Evolutionary conservation across 176 grass and related monocot species (phyloP).

Genomic region (Aegilops sharonensis): DNA sequence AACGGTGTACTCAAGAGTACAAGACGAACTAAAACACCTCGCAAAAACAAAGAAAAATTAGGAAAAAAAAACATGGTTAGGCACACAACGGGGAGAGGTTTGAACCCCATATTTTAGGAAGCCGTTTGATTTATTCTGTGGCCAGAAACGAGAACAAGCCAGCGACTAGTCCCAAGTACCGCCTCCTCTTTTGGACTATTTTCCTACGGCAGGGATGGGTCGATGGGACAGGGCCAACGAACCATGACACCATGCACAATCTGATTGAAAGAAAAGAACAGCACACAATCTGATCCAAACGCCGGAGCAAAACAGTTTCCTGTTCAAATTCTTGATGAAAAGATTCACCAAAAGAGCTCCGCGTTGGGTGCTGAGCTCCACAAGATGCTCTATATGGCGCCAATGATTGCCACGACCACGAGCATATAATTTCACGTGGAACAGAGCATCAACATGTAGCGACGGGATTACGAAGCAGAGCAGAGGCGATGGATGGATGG

Average conservation of each 20-base stretch:
- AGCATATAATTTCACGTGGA: not conserved
- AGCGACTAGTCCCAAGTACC: not conserved
- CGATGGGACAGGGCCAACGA: not conserved
- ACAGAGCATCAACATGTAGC: not conserved
- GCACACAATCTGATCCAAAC: too few species aligned
- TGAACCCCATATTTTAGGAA: not conserved
- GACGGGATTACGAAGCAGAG: not conserved
- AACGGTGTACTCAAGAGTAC: not conserved
- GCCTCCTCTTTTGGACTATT: not conserved
- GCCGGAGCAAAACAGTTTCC: not conserved
- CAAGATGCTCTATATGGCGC: too few species aligned
- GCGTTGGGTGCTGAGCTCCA: not conserved
- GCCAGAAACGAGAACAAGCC: conserved; percentile 7
- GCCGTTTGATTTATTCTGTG: conserved; percentile 18
- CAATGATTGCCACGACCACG: not conserved
- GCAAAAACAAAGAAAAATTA: not conserved
- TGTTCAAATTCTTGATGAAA: too few species aligned
- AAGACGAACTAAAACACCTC: not conserved
- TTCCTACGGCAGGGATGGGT: not conserved
- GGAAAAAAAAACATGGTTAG: not conserved
- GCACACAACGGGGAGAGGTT: not conserved
- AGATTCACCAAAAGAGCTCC: not conserved
- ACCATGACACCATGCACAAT: not conserved
- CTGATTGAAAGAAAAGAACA: not conserved
- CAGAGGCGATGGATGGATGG: not conserved